Conservation (phyloP, 2,329 filamentous ascomycete genomes). For the Coniochaeta ligniaria region DNA sequence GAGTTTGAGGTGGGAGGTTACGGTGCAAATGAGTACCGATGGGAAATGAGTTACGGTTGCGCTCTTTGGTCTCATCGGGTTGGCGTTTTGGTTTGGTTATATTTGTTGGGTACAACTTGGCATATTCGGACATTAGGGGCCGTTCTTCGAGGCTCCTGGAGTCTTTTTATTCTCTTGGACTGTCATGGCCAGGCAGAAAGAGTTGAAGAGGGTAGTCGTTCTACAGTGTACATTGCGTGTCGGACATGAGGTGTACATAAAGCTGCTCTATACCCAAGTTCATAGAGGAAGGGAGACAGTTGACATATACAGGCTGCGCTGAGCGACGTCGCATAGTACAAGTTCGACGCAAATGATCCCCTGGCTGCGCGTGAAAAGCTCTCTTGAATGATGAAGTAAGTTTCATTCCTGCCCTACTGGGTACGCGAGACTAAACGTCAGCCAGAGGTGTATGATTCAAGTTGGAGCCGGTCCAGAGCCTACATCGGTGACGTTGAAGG, state of each 20-base stretch:
- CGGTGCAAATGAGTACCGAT: constrained; percentile 61
- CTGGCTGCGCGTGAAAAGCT: too few species aligned
- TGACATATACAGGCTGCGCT: neutral
- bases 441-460: neutral
- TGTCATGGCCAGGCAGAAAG: neutral
- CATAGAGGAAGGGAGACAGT: neutral
- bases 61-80: neutral
- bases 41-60: constrained; percentile 6
- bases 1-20: constrained; percentile 87
- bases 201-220: neutral
- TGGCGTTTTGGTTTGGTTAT: neutral
- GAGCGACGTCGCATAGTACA: neutral
- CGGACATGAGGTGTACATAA: neutral
- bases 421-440: neutral
- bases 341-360: neutral
- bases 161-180: neutral
- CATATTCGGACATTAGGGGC: neutral
- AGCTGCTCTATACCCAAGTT: neutral
- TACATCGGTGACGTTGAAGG: too few species aligned
- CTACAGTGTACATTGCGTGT: neutral
- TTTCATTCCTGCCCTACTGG: neutral
- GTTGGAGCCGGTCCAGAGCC: neutral
- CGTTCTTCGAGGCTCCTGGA: neutral
- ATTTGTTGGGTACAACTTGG: neutral
- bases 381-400: neutral